These are phyloP conservation scores for Phaffomyces thermotolerans DNA, from an alignment of 805 yeast genomes.

Conservation along the genomic window DNA sequence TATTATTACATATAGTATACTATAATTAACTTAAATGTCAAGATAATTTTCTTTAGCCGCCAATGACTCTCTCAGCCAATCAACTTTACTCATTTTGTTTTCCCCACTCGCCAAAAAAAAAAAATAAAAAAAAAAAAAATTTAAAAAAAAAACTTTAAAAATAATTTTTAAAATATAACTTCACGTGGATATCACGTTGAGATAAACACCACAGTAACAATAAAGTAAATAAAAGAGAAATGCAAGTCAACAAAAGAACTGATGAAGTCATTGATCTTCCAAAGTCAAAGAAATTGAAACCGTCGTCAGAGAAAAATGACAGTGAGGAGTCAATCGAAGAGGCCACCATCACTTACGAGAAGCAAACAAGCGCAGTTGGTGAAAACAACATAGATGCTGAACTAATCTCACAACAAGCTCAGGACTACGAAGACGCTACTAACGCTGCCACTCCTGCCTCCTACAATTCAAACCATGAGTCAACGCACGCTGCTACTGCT, in stretches of 20 bases:
- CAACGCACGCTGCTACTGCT: conserved; percentile 9
- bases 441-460: conserved; percentile 12
- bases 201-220: not conserved
- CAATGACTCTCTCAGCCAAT: too few species aligned
- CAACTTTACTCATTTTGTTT: not conserved
- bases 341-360: conserved; percentile 1
- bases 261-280: not conserved
- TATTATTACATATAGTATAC: too few species aligned
- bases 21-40: too few species aligned
- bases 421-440: conserved; percentile 8
- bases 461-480: not conserved
- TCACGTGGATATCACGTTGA: conserved; percentile 24
- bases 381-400: conserved; percentile 19
- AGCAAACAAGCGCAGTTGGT: conserved; percentile 1
- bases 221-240: not conserved
- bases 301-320: too few species aligned
- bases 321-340: conserved; percentile 7
- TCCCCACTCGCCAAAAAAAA: not conserved
- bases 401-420: conserved; percentile 14
- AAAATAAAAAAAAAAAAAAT: too few species aligned
- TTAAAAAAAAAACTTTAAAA: too few species aligned
- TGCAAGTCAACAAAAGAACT: conserved; percentile 14
- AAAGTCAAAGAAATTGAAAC: not conserved
- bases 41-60: too few species aligned
- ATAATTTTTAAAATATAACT: too few species aligned